Base-by-base conservation (phyloP, 2,329 filamentous ascomycete genomes). In the Ophiostoma sp. region DNA sequence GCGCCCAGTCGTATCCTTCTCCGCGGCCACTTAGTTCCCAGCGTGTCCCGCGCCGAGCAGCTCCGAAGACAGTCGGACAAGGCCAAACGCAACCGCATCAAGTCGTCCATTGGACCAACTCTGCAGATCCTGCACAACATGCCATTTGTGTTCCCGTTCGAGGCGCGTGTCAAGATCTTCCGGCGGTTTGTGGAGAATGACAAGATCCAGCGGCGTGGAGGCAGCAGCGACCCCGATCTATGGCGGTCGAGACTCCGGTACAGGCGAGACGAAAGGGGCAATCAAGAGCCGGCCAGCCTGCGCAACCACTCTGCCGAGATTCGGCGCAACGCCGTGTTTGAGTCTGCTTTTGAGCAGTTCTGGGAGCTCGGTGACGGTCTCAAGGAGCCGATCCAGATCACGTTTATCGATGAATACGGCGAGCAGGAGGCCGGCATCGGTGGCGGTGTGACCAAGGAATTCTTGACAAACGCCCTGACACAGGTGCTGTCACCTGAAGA, bases 371-470 rank as follows among this genome's bases (percentile, higher is more conserved):
- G 90, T 0, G 91, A 94, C 17, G 90, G 89, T 0, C 80, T 99
- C 70, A 98, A 98, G 77, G 94, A 98, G 76, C 93, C 93, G 0
- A 97, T 99, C 48, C 93, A 96, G 76, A 98, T 99, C 76, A 95
- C 92, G 0, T 99, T 99, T 78, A 89, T 97, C 62, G 95, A 99
- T 77, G 87, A 93, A 72, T 99, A 96, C 74, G 91, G 91, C 72
- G 87, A 90, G 1, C 84, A 87, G 8, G 95, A 99, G 80, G 94
- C 94, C 15, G 95, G 95, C 11, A 98, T 99, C 70, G 95, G 99
- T 77, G 95, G 95, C 0, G 95, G 95, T 73, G 95, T 99, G 10
- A 97, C 94, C 1, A 99, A 99, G 75, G 95, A 99, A 76, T 99
- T 99, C 73, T 83, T 99, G 15, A 97, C 90, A 0, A 95, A 91